phyloP scores from a whole-genome alignment of 2,329 filamentous ascomycete genomes.

The Aspergillus floridensis region DNA sequence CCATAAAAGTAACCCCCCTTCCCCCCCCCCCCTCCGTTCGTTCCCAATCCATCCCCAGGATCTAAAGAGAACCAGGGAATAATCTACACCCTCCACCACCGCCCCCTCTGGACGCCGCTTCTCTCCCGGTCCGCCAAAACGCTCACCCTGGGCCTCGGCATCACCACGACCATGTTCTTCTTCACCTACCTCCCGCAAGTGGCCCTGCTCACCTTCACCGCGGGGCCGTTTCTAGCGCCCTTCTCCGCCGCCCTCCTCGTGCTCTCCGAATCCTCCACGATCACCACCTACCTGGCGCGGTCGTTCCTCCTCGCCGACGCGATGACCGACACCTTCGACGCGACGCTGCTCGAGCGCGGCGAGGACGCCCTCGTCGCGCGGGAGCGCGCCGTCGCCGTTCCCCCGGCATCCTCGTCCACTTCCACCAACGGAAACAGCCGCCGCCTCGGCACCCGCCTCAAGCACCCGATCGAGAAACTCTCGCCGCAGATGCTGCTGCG shows the following conservation, averaged over 20 bases:
- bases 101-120: constrained; percentile 59
- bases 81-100: constrained; percentile 58
- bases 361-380: constrained; percentile 65
- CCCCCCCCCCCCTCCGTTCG: fast-evolving
- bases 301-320: constrained; percentile 78
- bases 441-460: constrained; percentile 48
- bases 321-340: constrained; percentile 85
- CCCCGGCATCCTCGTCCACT: constrained; percentile 17
- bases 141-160: constrained; percentile 66
- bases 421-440: no score
- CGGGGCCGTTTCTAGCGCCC: constrained; percentile 65
- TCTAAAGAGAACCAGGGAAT: constrained; percentile 50
- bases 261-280: constrained; percentile 55
- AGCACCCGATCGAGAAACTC: constrained; percentile 50
- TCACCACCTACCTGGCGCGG: constrained; percentile 56
- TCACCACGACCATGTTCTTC: constrained; percentile 79
- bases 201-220: constrained; percentile 77
- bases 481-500: constrained; percentile 64
- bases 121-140: constrained; percentile 59
- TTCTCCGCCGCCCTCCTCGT: constrained; percentile 60
- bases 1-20: constrained; percentile 59
- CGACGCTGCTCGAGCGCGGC: constrained; percentile 56
- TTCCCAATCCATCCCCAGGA: no score
- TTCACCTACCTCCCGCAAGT: constrained; percentile 85
- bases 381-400: constrained; percentile 67